Base-by-base conservation (phyloP, 2,329 filamentous ascomycete genomes). In the Nannizziopsis arthrosporioides region DNA sequence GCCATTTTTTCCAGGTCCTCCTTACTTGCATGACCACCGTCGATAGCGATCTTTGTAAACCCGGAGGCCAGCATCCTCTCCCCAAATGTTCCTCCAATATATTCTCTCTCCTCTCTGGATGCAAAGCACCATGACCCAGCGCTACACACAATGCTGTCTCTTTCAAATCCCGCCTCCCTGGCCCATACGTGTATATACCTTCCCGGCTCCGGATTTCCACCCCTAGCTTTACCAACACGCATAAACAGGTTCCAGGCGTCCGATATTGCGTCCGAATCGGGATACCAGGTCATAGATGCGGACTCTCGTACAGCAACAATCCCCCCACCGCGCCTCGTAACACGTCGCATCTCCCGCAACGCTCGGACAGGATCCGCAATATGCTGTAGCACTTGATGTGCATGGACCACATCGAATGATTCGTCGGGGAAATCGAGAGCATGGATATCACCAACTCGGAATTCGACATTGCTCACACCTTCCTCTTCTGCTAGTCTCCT, bases 361-460 rank as follows among this genome's bases (percentile, higher is more conserved):
- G 73, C 71, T 1, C 60, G 57, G 0, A 75, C 60, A 0, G 76
- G 76, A 51, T 75, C 66, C 17, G 63, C 60, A 3, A 81, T 62
- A 59, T 81, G 78, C 53, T 73, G 69, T 8, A 81, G 64, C 2
- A 81, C 71, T 56, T 80, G 76, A 55, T 78, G 74, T 18, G 70
- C 72, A 55, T 75, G 73, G 5, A 80, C 76, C n/a, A 81, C 59
- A 54, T 82, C 78, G 52, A 81, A 81, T 2, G 65, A 58, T 22
- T 63, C 65, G 48, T 78, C 72, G 2, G 63, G 53, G 39, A 67
- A 72, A 1, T 62, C 50, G 45, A 74, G 64, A 12, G 57, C 53
- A 51, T 70, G 66, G 5, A 68, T 71, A 62, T 69, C 63, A 10
- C 62, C 63, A 14, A 56, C 53, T 15, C 58, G 55, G 46, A 68